Evolutionary conservation across 768 basidiomycete species (phyloP).

Genomic region (Mycena haematopus): DNA sequence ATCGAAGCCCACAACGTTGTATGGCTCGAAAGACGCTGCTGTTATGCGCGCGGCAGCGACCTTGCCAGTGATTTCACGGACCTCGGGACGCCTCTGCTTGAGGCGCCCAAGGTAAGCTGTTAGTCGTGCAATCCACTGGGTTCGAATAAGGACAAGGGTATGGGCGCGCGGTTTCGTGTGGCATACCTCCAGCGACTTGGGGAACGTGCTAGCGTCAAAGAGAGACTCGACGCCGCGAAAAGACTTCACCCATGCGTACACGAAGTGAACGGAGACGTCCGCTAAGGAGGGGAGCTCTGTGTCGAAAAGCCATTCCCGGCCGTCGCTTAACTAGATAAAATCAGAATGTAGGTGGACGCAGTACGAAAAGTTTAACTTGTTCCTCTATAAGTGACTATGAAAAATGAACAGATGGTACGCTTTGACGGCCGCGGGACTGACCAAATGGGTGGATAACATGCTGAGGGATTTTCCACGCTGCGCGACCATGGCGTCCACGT

Average conservation of each 20-base stretch:
- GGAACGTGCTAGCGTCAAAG: slow-evolving; percentile 46
- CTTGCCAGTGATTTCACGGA: slow-evolving; percentile 42
- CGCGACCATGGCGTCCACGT: slow-evolving; percentile 44
- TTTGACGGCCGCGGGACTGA: slow-evolving; percentile 32
- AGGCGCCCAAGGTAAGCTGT: slow-evolving; percentile 41
- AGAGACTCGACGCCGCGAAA: slow-evolving; percentile 45
- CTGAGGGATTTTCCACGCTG: slow-evolving; percentile 42
- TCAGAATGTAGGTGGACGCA: neutral
- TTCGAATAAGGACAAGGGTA: neutral
- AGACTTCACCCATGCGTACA: slow-evolving; percentile 49
- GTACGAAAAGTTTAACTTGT: slow-evolving; percentile 8
- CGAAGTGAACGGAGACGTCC: slow-evolving; percentile 59
- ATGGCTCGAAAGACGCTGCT: slow-evolving; percentile 44
- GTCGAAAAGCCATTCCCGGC: slow-evolving; percentile 63
- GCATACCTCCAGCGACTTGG: slow-evolving; percentile 49
- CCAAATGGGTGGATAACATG: slow-evolving; percentile 54
- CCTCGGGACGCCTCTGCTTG: slow-evolving; percentile 35
- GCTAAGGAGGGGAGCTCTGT: slow-evolving; percentile 57
- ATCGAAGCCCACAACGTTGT: slow-evolving; percentile 53
- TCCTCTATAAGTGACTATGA: slow-evolving; percentile 44
- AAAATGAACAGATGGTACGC: neutral
- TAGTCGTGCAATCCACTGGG: slow-evolving; percentile 55
- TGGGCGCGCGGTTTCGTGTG: neutral
- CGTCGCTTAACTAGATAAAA: slow-evolving; percentile 50
- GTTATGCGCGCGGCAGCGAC: slow-evolving; percentile 52